Base-by-base conservation (phyloP, 2,329 filamentous ascomycete genomes). In the Beauveria sp. region DNA sequence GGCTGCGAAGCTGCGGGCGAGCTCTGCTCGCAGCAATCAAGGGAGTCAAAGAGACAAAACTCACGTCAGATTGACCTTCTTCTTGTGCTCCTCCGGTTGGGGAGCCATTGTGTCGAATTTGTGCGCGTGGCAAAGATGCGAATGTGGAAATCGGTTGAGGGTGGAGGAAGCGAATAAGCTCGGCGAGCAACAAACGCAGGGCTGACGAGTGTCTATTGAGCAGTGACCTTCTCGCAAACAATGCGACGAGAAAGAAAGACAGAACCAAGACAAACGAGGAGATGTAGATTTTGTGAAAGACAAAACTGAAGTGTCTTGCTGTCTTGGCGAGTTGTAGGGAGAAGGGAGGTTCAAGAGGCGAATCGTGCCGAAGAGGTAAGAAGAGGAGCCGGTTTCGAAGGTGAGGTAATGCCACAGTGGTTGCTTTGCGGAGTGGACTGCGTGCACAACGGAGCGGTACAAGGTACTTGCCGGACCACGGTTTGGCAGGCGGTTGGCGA, bases 41-140 rank as follows among this genome's bases (percentile, higher is more conserved):
- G 26, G 18, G 24, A 6, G 9, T 7, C 3, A 38, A 26, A 40
- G 20, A 24, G 26, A 56, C 22, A 78, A 57, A 20, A 72, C 89
- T 74, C 84, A 93, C 90, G 85, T 83, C 77, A 93, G 75, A 77
- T 93, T 90, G 76, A 87, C 88, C 86, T 91, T 92, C 79, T 88
- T 87, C 85, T 91, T 92, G 70, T 86, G 81, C 64, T 90, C 83
- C 65, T 76, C 74, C 66, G 86, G 84, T 73, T 89, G 85, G 67
- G 85, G 76, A 76, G 87, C 86, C 89, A 92, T 92, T 67, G 77
- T 89, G 83, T 68, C 68, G 63, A 66, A 69, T 68, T 43, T 65
- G 45, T 60, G 58, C 50, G 56, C 57, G 45, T n/a, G 28, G 24
- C 18, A n/a, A 18, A 45, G 47, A 58, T 66, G 50, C 43, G 67